Conservation (phyloP, 352 stramenopile species). For the Phytopythium helicoides region DNA sequence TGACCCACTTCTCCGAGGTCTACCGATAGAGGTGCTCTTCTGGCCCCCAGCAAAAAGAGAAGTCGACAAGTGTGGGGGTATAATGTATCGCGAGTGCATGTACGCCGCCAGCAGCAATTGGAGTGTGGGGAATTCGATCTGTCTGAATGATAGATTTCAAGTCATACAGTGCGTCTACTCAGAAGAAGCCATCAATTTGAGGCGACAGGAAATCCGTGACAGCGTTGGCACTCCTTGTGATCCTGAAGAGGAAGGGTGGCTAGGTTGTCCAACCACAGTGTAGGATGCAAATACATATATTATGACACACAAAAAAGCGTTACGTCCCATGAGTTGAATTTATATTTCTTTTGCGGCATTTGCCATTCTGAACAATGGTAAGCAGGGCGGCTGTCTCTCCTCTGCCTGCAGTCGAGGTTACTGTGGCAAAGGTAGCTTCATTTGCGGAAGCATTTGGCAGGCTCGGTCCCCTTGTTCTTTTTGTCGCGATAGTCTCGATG, state of each 20-base stretch:
- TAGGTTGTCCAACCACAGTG: conserved; percentile 7
- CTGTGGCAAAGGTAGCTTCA: background rate
- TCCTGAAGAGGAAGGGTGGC: conserved; percentile 11
- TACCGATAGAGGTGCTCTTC: background rate
- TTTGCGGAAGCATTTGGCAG: conserved; percentile 18
- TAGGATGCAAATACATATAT: too few relatives aligned
- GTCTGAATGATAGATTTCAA: conserved; percentile 11
- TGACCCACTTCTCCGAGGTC: background rate
- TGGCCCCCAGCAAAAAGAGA: background rate
- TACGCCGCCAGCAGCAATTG: background rate
- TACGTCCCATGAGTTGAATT: too few relatives aligned
- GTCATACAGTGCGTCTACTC: conserved; percentile 10
- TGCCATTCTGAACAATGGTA: too few relatives aligned
- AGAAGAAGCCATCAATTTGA: conserved; percentile 5
- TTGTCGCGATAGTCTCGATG: conserved; percentile 13
- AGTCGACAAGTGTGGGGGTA: conserved; percentile 8
- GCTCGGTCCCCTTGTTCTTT: conserved; percentile 11
- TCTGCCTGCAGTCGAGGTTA: too few relatives aligned
- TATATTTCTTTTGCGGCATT: too few relatives aligned
- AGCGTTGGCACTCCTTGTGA: conserved; percentile 10
- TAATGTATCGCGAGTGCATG: conserved; percentile 11
- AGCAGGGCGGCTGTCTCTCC: too few relatives aligned
- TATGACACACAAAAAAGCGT: too few relatives aligned
- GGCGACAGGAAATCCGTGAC: conserved; percentile 6
- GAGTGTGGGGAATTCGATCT: conserved; percentile 7